Percentiles rank a stretch among this genome's conserved stretches.
phyloP scores from a whole-genome alignment of 2,329 filamentous ascomycete genomes.

The Blumeriella jaapii region DNA sequence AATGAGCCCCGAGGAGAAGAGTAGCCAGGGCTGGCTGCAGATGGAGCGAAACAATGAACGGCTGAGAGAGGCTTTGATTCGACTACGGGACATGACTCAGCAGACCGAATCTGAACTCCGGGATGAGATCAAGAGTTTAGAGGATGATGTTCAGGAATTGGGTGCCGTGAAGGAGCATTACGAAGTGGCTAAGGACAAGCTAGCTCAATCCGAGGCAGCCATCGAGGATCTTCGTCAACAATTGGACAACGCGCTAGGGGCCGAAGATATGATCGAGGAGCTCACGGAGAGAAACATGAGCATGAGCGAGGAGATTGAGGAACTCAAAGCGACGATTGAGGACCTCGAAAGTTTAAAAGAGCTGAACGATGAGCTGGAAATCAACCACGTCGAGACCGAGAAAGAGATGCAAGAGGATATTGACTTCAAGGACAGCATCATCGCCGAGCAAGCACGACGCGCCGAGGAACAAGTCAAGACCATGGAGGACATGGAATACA shows the following conservation, averaged over 20 bases:
- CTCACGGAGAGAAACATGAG: slow-evolving; percentile 78
- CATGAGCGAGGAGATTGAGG: slow-evolving; percentile 71
- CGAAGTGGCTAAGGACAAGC: slow-evolving; percentile 57
- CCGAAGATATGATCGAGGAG: slow-evolving; percentile 90
- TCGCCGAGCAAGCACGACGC: slow-evolving; percentile 68
- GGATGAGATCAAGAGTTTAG: slow-evolving; percentile 61
- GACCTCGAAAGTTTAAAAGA: slow-evolving; percentile 86
- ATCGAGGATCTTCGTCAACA: slow-evolving; percentile 84
- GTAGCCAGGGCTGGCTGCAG: slow-evolving; percentile 79
- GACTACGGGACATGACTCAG: slow-evolving; percentile 76
- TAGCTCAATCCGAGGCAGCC: slow-evolving; percentile 59
- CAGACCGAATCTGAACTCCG: slow-evolving; percentile 73
- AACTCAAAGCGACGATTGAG: slow-evolving; percentile 70
- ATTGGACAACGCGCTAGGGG: slow-evolving; percentile 75
- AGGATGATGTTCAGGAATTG: slow-evolving; percentile 61
- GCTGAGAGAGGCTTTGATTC: slow-evolving; percentile 71
- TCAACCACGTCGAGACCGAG: slow-evolving; percentile 85
- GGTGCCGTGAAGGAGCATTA: slow-evolving; percentile 57
- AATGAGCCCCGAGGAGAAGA: slow-evolving; percentile 78
- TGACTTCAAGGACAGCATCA: slow-evolving; percentile 74
- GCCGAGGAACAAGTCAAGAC: slow-evolving; percentile 65
- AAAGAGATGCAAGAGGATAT: slow-evolving; percentile 92
- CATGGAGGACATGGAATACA: slow-evolving; percentile 83
- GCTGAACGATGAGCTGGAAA: slow-evolving; percentile 86
- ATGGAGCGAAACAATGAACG: slow-evolving; percentile 86